Evolutionary conservation across 345 rosid species (phyloP), one percentile per base, ranked within the genome.

Genomic region (Conringia planisiliqua): DNA sequence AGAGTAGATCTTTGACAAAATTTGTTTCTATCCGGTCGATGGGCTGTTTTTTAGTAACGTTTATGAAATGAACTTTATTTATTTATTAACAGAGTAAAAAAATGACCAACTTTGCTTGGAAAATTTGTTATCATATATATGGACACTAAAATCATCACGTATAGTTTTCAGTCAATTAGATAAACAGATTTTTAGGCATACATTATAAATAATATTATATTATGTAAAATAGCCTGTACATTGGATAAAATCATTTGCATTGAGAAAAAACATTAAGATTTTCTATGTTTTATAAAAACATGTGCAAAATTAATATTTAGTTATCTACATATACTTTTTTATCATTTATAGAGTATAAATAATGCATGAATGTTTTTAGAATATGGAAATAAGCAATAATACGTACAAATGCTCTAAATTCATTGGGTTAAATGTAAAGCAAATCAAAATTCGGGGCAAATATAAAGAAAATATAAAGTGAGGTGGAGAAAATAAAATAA

Each of bases 401-500:
- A n/a, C n/a, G n/a, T n/a, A n/a, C n/a, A n/a, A n/a, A n/a, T n/a
- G n/a, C n/a, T n/a, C n/a, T n/a, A n/a, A n/a, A n/a, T n/a, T n/a
- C n/a, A n/a, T n/a, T n/a, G 66, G 68, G 9, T 10, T 48, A 75
- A 39, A 68, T 75, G 24, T 0, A 4, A 13, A 11, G 2, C 0
- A 62, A 47, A 57, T 18, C 0, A 59, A 50, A 59, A 38, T 51
- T 1, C 0, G 46, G 52, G 72, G 54, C 4, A 43, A 17, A 16
- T n/a, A 52, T 68, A 7, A 18, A 79, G 12, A 48, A 68, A 29
- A 56, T 17, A 7, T 10, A 64, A 54, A 17, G 6, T 0, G 6
- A 48, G 55, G 72, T 39, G 68, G 54, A 16, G 17, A 59, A 75
- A 58, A 57, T 14, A 7, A 56, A 64, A 77, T 4, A 63, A 57